phyloP scores from a whole-genome alignment of 2,329 filamentous ascomycete species.

The Pseudonectria foliicola region DNA sequence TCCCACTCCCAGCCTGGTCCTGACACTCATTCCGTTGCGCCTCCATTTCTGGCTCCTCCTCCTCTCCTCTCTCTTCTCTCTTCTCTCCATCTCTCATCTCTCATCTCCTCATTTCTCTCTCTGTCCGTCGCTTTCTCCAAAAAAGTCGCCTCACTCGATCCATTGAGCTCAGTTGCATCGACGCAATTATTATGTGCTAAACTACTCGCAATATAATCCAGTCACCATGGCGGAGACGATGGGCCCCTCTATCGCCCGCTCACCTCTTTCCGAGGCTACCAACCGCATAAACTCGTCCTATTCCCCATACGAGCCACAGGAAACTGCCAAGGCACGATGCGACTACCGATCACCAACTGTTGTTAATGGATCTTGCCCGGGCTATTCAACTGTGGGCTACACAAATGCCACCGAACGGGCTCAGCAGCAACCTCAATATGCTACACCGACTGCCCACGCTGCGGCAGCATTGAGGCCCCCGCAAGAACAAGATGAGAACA shows the following conservation, averaged over 20 bases:
- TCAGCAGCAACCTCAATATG: constrained; percentile 6
- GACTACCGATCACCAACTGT: constrained; percentile 13
- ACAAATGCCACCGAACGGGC: constrained; percentile 12
- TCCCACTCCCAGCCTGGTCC: not conserved
- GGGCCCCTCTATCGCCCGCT: constrained; percentile 24
- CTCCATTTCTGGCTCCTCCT: constrained; percentile 5
- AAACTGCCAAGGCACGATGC: constrained; percentile 23
- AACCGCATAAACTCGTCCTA: constrained; percentile 39
- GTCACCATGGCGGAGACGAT: constrained; percentile 27
- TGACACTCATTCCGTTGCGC: constrained; percentile 9
- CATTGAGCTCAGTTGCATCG: constrained; percentile 5
- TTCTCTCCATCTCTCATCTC: constrained; percentile 5
- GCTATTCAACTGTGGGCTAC: constrained; percentile 7
- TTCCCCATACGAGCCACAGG: constrained; percentile 19
- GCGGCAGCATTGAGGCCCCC: constrained; percentile 19
- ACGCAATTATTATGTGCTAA: constrained; percentile 30
- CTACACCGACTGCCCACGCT: not conserved
- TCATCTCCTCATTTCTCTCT: constrained; percentile 6
- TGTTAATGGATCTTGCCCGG: constrained; percentile 10
- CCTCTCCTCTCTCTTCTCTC: constrained; percentile 2
- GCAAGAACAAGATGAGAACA: constrained; percentile 26
- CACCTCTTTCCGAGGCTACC: constrained; percentile 41
- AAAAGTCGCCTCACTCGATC: constrained; percentile 5
- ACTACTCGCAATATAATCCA: constrained; percentile 12
- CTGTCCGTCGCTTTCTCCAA: constrained; percentile 1